A percentile compares a stretch with the other conserved stretches of the same genome.
Evolutionary conservation across 305 asterid species (phyloP).

Genomic region (Euphrasia arctica): DNA sequence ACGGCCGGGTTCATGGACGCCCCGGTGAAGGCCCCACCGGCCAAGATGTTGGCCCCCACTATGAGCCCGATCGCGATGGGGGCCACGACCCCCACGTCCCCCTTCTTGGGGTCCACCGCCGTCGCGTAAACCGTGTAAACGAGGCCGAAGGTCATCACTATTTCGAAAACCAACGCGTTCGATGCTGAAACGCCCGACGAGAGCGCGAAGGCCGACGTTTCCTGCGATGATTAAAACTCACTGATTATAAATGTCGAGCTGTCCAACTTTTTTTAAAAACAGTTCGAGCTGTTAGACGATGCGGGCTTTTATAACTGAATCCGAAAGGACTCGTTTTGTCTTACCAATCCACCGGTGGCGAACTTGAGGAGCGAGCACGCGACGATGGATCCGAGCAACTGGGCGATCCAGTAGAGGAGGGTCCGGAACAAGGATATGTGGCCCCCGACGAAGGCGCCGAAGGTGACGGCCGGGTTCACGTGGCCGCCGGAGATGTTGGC

Average conservation of each 20-base stretch:
- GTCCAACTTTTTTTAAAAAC: too few species aligned
- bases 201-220: conserved; percentile 57
- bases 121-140: conserved; percentile 81
- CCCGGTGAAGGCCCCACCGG: conserved; percentile 68
- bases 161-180: conserved; percentile 64
- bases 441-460: conserved; percentile 70
- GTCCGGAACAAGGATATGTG: conserved; percentile 54
- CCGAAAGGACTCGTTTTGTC: neutral
- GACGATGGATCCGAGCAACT: conserved; percentile 62
- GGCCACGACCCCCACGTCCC: conserved; percentile 56
- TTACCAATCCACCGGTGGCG: conserved; percentile 68
- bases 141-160: conserved; percentile 73
- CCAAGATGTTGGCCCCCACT: conserved; percentile 70
- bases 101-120: conserved; percentile 71
- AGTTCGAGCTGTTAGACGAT: too few species aligned
- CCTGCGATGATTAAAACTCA: conserved; percentile 31
- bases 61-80: conserved; percentile 74
- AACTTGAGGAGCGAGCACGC: conserved; percentile 67
- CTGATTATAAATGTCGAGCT: too few species aligned
- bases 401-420: conserved; percentile 68
- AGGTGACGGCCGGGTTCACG: conserved; percentile 78
- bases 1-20: conserved; percentile 87
- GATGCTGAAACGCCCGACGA: conserved; percentile 52
- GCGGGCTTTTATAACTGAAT: too few species aligned
- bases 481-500: conserved; percentile 86